Conservation (phyloP, 1,284 basidiomycete species). For the Tylopilus sp. region DNA sequence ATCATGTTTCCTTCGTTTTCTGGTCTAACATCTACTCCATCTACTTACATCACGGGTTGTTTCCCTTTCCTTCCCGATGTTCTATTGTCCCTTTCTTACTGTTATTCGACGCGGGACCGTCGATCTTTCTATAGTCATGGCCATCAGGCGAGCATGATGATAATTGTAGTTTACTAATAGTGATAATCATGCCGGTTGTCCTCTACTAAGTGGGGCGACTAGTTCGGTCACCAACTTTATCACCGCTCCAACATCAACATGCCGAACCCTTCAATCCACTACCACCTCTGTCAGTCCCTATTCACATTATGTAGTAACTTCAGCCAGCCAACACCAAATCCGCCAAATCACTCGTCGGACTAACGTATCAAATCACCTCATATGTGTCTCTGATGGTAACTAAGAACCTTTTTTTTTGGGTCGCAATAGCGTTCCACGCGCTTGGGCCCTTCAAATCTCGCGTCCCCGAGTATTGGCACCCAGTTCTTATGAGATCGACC, state of each 20-base stretch:
- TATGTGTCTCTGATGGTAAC: neutral
- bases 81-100: neutral
- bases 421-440: no score
- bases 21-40: neutral
- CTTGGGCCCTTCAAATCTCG: no score
- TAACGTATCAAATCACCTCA: neutral
- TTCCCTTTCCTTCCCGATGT: neutral
- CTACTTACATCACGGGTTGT: neutral
- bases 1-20: neutral
- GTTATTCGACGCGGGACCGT: neutral
- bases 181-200: no score
- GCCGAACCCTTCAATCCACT: neutral
- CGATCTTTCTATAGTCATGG: no score
- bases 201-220: no score
- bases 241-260: neutral
- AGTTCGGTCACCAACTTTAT: no score
- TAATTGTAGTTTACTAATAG: neutral
- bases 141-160: no score
- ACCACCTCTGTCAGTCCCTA: neutral
- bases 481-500: conserved; percentile 1
- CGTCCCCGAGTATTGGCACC: neutral
- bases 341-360: neutral
- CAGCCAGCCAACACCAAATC: neutral
- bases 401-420: neutral
- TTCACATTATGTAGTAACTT: neutral